A percentile compares a stretch with the other conserved stretches of the same genome.
Conservation (phyloP, 2,329 filamentous ascomycete species). For the Cordyceps pruinosa region DNA sequence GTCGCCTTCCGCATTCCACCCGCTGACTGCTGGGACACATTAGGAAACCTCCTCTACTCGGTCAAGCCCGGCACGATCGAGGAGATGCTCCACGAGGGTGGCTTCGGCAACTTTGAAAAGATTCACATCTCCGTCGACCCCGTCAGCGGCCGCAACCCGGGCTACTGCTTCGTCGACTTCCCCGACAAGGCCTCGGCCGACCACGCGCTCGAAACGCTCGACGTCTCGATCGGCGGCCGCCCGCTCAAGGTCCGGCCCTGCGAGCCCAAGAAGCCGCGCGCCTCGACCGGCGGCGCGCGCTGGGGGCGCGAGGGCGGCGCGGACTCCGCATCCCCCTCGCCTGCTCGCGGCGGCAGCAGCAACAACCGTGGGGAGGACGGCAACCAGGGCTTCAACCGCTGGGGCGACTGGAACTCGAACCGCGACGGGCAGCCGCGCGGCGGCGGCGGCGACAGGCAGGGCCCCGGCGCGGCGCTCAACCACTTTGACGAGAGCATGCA, state of each 20-base stretch:
- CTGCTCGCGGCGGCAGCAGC: background rate
- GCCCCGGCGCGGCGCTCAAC: constrained; percentile 22
- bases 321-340: constrained; percentile 9
- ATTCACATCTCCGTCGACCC: constrained; percentile 67
- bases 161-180: constrained; percentile 70
- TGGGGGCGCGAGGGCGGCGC: constrained; percentile 15
- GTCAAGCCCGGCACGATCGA: constrained; percentile 52
- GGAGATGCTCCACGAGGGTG: constrained; percentile 41
- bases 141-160: constrained; percentile 61
- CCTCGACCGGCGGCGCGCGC: constrained; percentile 10
- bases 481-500: constrained; percentile 27
- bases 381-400: constrained; percentile 29
- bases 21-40: background rate
- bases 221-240: constrained; percentile 48
- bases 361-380: background rate
- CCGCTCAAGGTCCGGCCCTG: constrained; percentile 59
- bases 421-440: constrained; percentile 10
- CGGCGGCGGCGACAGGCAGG: constrained; percentile 18
- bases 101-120: constrained; percentile 45
- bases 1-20: background rate
- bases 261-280: constrained; percentile 41
- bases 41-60: constrained; percentile 50
- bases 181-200: constrained; percentile 48
- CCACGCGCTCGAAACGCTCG: constrained; percentile 49
- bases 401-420: constrained; percentile 36